These are phyloP conservation scores for Yamadazyma akitaensis DNA, from an alignment of 805 yeast species.

Conservation along the genomic window DNA sequence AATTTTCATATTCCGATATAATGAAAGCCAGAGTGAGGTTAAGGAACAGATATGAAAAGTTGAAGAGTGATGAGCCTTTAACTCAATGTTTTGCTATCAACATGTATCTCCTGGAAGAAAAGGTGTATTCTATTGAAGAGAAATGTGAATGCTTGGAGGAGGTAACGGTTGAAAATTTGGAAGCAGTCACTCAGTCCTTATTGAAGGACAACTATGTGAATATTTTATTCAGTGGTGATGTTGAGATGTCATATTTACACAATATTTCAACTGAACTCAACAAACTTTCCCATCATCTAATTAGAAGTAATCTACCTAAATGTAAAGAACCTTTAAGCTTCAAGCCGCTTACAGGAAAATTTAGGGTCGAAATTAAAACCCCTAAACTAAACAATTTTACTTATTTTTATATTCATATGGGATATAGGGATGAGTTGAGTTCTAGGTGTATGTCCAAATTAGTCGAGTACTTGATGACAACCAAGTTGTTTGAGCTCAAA, in stretches of 20 bases:
- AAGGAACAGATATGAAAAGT: constrained; percentile 44
- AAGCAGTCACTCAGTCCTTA: background rate
- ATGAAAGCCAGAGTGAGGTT: constrained; percentile 45
- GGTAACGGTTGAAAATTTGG: constrained; percentile 30
- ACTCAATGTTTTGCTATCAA: constrained; percentile 49
- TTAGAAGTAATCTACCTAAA: background rate
- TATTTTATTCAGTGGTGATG: constrained; percentile 11
- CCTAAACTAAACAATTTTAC: background rate
- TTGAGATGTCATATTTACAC: background rate
- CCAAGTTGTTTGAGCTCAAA: constrained; percentile 2
- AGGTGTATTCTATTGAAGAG: constrained; percentile 52
- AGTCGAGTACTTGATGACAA: constrained; percentile 5
- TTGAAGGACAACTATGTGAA: constrained; percentile 4
- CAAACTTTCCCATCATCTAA: constrained; percentile 6
- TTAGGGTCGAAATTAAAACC: background rate
- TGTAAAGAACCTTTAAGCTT: background rate
- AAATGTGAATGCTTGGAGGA: constrained; percentile 56
- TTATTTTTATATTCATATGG: constrained; percentile 10
- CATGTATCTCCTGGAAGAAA: constrained; percentile 52
- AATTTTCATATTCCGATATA: constrained; percentile 32
- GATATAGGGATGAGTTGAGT: constrained; percentile 5
- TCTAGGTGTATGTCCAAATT: constrained; percentile 8
- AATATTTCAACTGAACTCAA: constrained; percentile 5
- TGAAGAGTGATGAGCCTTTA: constrained; percentile 44
- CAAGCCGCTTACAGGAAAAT: background rate